These are phyloP conservation scores for Schizothecium vesticola DNA, from an alignment of 495 filamentous ascomycete species.

Conservation along the genomic window DNA sequence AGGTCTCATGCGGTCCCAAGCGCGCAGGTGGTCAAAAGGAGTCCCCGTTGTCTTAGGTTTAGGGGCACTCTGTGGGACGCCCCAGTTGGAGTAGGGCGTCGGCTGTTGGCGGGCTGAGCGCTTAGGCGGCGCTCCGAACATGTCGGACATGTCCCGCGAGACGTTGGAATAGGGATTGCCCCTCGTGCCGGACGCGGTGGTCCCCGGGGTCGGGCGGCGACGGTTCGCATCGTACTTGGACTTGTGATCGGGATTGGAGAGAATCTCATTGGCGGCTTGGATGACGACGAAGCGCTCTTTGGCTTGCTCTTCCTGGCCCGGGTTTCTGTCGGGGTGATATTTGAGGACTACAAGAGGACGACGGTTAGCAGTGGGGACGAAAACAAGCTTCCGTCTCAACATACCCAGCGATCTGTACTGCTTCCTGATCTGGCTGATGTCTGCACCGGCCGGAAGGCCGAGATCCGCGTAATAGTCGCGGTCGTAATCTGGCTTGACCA, in stretches of 20 bases:
- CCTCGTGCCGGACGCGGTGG: slow-evolving; percentile 39
- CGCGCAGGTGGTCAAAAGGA: slow-evolving; percentile 54
- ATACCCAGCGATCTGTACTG: slow-evolving; percentile 80
- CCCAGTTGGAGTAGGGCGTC: slow-evolving; percentile 20
- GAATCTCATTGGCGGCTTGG: slow-evolving; percentile 77
- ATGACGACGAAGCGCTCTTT: slow-evolving; percentile 80
- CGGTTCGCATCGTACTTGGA: slow-evolving; percentile 75
- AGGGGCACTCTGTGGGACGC: slow-evolving; percentile 31
- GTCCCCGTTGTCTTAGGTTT: slow-evolving; percentile 52
- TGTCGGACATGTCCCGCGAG: slow-evolving; percentile 31
- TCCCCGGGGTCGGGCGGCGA: slow-evolving; percentile 28
- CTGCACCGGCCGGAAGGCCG: slow-evolving; percentile 57
- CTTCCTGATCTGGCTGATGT: slow-evolving; percentile 70
- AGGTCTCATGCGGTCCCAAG: slow-evolving; percentile 62
- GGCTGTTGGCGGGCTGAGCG: slow-evolving; percentile 31
- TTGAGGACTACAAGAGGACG: slow-evolving; percentile 54
- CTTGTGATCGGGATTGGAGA: slow-evolving; percentile 61
- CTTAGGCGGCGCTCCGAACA: slow-evolving; percentile 41
- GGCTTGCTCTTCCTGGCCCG: slow-evolving; percentile 70
- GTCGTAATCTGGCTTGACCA: slow-evolving; percentile 69
- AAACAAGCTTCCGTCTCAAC: slow-evolving; percentile 4
- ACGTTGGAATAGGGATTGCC: slow-evolving; percentile 50
- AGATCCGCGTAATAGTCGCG: slow-evolving; percentile 87
- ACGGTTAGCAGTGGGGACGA: background rate
- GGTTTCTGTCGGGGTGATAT: slow-evolving; percentile 88